phyloP scores from a whole-genome alignment of 805 yeast species.

The Sporopachydermia lactativora region DNA sequence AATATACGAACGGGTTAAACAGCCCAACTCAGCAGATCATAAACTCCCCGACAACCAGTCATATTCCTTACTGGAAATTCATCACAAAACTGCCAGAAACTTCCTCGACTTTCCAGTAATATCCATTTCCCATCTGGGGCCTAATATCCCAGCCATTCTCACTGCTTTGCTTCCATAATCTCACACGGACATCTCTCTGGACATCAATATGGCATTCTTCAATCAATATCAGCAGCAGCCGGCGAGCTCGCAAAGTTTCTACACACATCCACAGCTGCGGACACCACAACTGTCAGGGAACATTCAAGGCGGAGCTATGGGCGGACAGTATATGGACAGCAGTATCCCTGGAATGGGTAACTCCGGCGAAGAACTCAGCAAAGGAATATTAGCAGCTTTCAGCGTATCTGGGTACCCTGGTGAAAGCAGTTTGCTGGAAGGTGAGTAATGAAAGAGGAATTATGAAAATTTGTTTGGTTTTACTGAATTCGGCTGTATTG shows the following conservation, averaged over 20 bases:
- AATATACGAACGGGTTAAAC: too few relatives aligned
- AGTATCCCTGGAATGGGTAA: constrained; percentile 3
- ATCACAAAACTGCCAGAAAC: too few relatives aligned
- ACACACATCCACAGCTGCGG: constrained; percentile 16
- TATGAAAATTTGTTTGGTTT: too few relatives aligned
- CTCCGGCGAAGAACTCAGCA: constrained; percentile 35
- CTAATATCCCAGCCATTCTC: too few relatives aligned
- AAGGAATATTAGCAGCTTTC: constrained; percentile 82
- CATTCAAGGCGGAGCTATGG: not conserved
- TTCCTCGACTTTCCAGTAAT: too few relatives aligned
- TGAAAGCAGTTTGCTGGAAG: constrained; percentile 82
- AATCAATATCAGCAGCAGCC: constrained; percentile 8
- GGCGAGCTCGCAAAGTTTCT: constrained; percentile 13
- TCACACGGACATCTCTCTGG: constrained; percentile 26
- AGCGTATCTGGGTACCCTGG: constrained; percentile 88
- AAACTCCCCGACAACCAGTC: too few relatives aligned
- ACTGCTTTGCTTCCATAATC: too few relatives aligned
- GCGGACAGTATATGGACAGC: not conserved
- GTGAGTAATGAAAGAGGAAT: too few relatives aligned
- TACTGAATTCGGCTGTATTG: too few relatives aligned
- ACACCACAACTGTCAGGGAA: constrained; percentile 13
- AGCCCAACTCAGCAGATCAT: too few relatives aligned
- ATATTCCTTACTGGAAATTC: too few relatives aligned
- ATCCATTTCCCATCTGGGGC: too few relatives aligned
- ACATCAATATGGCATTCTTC: constrained; percentile 13